Evolutionary conservation across 2,329 filamentous ascomycete species (phyloP), one percentile per base, ranked within the genome.

Genomic region (Pyrenophora tritici-repentis): DNA sequence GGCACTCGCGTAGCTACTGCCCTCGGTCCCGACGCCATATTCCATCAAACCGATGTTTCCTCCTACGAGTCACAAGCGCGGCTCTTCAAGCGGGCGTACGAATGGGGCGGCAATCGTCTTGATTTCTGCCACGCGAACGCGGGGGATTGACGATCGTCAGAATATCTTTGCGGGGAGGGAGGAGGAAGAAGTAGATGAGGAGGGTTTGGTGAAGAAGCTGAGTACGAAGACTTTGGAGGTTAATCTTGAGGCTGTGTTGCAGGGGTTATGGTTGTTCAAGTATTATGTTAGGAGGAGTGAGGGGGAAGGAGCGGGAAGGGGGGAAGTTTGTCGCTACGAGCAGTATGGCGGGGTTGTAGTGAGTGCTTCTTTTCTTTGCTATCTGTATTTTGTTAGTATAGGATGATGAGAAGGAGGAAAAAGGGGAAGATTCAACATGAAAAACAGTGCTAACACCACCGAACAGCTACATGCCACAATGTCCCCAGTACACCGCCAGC

Each of bases 41-140:
- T 73, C 64, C 67, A 76, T 47, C 63, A 67, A 47, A 67, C 64
- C 42, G 75, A 79, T 47, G 74, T 78, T 5, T 67, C 76, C 3
- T 70, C 68, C 7, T 78, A 75, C 58, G 47, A 56, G 3, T 65
- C 71, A 3, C 75, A 76, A 55, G 68, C 71, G 2, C 62, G 63
- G 4, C 64, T 76, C 4, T 77, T 78, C 61, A 67, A 72, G 39
- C 60, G 66, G 17, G 71, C 73, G 0, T 78, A 73, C 44, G 68
- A 74, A 63, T 78, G 74, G 73, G 75, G 74, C 5, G 74, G 74
- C 7, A 70, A 68, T 40, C 65, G 75, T 1, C 55, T 78, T 1
- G 75, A 78, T 52, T 72, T 78, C 46, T 68, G 72, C 55, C 75
- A 76, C 33, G 72, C 75, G 2, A 78, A 79, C 60, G 77, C 77